Percentiles rank a stretch among this genome's conserved stretches.
phyloP scores from a whole-genome alignment of 78 protist genomes.

The Diacronema lutheri region DNA sequence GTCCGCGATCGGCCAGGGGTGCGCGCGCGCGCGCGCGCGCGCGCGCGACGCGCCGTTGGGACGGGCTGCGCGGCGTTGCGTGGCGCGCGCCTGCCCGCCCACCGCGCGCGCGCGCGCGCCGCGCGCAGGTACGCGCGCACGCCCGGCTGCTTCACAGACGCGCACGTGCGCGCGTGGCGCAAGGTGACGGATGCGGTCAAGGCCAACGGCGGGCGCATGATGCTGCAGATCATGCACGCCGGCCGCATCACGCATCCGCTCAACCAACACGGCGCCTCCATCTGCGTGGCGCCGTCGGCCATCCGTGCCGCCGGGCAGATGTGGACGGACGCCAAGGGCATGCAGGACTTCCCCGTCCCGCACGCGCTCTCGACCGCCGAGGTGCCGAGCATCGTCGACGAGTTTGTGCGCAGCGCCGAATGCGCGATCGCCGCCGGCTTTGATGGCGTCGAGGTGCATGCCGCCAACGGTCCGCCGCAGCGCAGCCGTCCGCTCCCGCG shows the following conservation, averaged over 20 bases:
- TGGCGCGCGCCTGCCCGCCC: too few species aligned
- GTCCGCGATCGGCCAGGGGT: not conserved
- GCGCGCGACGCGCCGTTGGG: slow-evolving; percentile 38
- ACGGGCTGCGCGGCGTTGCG: too few species aligned
- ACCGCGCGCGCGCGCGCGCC: too few species aligned
- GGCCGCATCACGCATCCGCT: not conserved
- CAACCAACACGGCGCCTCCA: not conserved
- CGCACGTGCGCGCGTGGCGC: slow-evolving; percentile 54
- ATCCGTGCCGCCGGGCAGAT: too few species aligned
- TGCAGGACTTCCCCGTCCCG: slow-evolving; percentile 1
- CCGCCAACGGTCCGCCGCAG: too few species aligned
- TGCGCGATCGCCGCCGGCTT: slow-evolving; percentile 71
- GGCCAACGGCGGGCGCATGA: slow-evolving; percentile 33
- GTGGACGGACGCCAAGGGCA: too few species aligned
- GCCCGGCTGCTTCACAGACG: slow-evolving; percentile 49
- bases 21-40: slow-evolving; percentile 34
- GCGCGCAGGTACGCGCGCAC: not conserved
- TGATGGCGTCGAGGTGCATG: slow-evolving; percentile 85
- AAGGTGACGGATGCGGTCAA: slow-evolving; percentile 49
- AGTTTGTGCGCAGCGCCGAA: slow-evolving; percentile 51
- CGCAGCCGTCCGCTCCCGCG: too few species aligned
- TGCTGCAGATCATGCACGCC: not conserved
- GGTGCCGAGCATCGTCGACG: slow-evolving; percentile 30
- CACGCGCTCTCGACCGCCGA: slow-evolving; percentile 56
- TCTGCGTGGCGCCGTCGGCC: too few species aligned